These are phyloP conservation scores for Apiospora marii DNA, from an alignment of 2,329 filamentous ascomycete genomes.

Conservation along the genomic window DNA sequence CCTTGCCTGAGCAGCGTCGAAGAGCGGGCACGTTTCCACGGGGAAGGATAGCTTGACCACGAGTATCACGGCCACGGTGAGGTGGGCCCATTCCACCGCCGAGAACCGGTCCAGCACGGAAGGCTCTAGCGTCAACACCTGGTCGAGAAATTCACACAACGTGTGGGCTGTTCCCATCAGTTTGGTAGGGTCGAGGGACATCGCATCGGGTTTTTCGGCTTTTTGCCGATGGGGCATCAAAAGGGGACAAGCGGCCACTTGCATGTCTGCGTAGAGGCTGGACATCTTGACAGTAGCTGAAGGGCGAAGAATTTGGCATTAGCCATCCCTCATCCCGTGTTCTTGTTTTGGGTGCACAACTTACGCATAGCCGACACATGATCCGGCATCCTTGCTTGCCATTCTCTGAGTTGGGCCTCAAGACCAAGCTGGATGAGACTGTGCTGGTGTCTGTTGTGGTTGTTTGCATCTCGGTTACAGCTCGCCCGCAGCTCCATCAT, in stretches of 20 bases:
- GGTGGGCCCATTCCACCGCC: slow-evolving; percentile 51
- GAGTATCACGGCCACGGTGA: slow-evolving; percentile 52
- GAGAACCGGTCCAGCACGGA: slow-evolving; percentile 47
- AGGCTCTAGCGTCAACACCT: slow-evolving; percentile 36
- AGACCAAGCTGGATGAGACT: slow-evolving; percentile 56
- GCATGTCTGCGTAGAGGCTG: slow-evolving; percentile 48
- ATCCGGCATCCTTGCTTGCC: slow-evolving; percentile 46
- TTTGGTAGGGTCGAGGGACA: slow-evolving; percentile 33
- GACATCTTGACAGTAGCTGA: slow-evolving; percentile 46
- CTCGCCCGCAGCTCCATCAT: slow-evolving; percentile 42
- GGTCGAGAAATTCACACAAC: slow-evolving; percentile 44
- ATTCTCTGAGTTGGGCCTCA: slow-evolving; percentile 54
- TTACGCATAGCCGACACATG: slow-evolving; percentile 42
- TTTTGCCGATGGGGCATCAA: slow-evolving; percentile 35
- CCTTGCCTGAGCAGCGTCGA: slow-evolving; percentile 49
- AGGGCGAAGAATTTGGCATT: background rate
- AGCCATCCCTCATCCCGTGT: background rate
- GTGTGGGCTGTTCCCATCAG: slow-evolving; percentile 34
- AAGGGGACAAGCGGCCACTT: slow-evolving; percentile 49
- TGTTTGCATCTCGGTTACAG: slow-evolving; percentile 34
- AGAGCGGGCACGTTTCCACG: slow-evolving; percentile 45
- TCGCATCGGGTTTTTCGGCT: slow-evolving; percentile 30
- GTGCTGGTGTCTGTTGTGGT: slow-evolving; percentile 49
- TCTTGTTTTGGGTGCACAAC: slow-evolving; percentile 24
- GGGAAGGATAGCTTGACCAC: slow-evolving; percentile 57